These are phyloP conservation scores for Ilyonectria robusta DNA, from an alignment of 2,329 filamentous ascomycete species.

Conservation along the genomic window DNA sequence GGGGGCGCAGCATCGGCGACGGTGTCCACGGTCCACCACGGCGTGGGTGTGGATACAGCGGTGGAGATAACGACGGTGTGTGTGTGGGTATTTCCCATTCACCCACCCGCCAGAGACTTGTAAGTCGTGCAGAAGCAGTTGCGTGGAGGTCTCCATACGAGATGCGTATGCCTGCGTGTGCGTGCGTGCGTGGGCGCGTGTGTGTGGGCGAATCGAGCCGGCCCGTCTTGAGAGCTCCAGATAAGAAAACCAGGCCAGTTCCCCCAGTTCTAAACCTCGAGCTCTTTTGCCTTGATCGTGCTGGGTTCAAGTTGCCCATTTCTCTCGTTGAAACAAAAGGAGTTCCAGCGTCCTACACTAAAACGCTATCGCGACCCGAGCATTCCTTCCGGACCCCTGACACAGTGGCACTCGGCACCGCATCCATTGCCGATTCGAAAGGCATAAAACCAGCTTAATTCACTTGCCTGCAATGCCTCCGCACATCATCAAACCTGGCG, in stretches of 20 bases:
- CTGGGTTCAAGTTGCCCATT: neutral
- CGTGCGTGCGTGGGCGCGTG: constrained; percentile 5
- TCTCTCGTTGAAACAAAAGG: neutral
- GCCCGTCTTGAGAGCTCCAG: neutral
- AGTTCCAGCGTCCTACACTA: neutral
- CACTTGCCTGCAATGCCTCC: constrained; percentile 30
- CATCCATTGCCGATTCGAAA: neutral
- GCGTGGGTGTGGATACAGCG: constrained; percentile 5
- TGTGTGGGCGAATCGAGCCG: neutral
- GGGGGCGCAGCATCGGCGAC: constrained; percentile 4
- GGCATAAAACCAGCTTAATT: neutral
- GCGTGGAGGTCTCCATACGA: constrained; percentile 5
- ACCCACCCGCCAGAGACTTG: neutral
- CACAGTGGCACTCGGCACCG: neutral
- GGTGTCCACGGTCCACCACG: neutral
- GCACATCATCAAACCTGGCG: constrained; percentile 41
- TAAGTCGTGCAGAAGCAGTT: constrained; percentile 3
- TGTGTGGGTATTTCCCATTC: neutral
- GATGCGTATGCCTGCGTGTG: constrained; percentile 3
- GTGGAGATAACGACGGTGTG: neutral
- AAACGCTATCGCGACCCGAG: neutral
- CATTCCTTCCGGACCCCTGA: neutral
- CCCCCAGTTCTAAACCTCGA: neutral
- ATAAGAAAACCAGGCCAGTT: constrained; percentile 7
- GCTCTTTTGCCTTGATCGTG: neutral